A percentile compares a stretch with the other conserved stretches of the same genome.
Evolutionary conservation across 345 rosid genomes (phyloP).

Genomic region (Brassica napus): DNA sequence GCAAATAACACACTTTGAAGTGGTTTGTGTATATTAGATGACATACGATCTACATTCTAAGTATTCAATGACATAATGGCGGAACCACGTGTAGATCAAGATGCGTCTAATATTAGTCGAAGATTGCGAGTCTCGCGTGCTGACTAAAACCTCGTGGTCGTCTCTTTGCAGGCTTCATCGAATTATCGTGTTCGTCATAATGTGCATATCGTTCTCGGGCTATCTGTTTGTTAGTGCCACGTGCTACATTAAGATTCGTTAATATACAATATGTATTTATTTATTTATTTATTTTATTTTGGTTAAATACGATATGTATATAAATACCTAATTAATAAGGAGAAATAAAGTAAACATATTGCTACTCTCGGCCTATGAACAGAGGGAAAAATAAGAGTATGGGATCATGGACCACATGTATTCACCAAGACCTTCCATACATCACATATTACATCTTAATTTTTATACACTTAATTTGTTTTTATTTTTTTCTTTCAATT

Average conservation of each 20-base stretch:
- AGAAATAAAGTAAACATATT: background rate
- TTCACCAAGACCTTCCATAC: constrained; percentile 15
- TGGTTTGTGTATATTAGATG: too few relatives aligned
- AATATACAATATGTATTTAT: too few relatives aligned
- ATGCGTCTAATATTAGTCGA: background rate
- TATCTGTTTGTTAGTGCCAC: background rate
- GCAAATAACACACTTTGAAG: background rate
- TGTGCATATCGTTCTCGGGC: constrained; percentile 3
- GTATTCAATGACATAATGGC: background rate
- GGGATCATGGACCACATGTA: constrained; percentile 51
- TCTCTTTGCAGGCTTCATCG: constrained; percentile 1
- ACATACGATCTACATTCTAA: background rate
- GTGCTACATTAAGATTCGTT: background rate
- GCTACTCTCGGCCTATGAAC: background rate
- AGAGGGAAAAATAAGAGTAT: constrained; percentile 8
- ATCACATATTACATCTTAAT: background rate
- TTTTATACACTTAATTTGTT: background rate
- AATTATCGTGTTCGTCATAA: constrained; percentile 1
- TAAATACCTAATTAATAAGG: background rate
- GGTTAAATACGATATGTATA: too few relatives aligned
- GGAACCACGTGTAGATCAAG: background rate
- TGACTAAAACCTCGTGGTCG: constrained; percentile 6
- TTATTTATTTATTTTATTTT: too few relatives aligned
- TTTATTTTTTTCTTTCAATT: too few relatives aligned
- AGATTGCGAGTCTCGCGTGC: constrained; percentile 1